Base-by-base conservation (phyloP, 2,329 filamentous ascomycete genomes). In the Aspergillus sergii region DNA sequence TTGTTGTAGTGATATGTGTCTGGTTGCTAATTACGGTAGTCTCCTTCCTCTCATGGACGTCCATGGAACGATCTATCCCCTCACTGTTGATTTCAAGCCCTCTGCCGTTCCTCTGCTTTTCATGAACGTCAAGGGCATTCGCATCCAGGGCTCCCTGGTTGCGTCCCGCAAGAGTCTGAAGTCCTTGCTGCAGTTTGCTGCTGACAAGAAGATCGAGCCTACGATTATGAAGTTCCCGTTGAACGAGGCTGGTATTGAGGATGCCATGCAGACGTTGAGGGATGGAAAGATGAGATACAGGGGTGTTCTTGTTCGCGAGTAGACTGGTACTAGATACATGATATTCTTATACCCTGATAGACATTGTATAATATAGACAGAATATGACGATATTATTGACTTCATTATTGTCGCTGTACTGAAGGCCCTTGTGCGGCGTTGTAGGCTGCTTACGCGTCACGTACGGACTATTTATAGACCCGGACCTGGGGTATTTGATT, bases 201-300 rank as follows among this genome's bases (percentile, higher is more conserved):
- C 82, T 64, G 75, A 80, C 19, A 86, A 91, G 68, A 81, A 81
- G 4, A 83, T 92, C 66, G 83, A 84, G 73, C 89, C 89, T 60
- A 81, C 90, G 74, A 77, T 91, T 36, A 84, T 91, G 80, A 86
- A 81, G 72, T 91, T 87, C 71, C 82, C 86, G 0, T 79, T 92
- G 54, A 81, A 75, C 12, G 62, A 79, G 76, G 66, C 85, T 64
- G 68, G 84, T 64, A 78, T 86, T 74, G 72, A 81, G 67, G 70
- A 83, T 67, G 76, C 82, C 19, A 77, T 85, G 72, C 66, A 82
- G 68, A 76, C 78, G 68, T 65, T 85, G 63, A 72, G 81, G 60
- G 69, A 75, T 4, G 82, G 82, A 3, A 76, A 79, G 32, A 81
- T 83, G 65, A 79, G 73, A 69, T 86, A 81, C 77, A 79, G 77